A percentile compares a stretch with the other conserved stretches of the same genome.
Conservation (phyloP, 768 basidiomycete genomes). For the Suillus subluteus region DNA sequence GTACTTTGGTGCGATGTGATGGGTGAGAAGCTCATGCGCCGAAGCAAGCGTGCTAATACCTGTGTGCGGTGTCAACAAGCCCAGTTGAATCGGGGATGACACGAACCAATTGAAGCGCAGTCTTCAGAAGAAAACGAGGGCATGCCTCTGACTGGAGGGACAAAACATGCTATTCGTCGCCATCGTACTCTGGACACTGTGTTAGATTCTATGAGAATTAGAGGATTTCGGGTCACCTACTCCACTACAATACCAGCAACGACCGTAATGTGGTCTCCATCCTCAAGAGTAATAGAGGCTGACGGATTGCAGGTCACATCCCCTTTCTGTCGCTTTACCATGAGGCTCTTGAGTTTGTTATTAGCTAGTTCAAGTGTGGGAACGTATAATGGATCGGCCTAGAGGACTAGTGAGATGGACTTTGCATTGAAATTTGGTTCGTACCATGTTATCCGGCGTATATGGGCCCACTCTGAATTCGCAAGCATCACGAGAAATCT, state of each 20-base stretch:
- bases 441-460: slow-evolving; percentile 56
- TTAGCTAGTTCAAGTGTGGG: slow-evolving; percentile 55
- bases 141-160: slow-evolving; percentile 40
- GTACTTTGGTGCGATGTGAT: slow-evolving; percentile 62
- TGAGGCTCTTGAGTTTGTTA: slow-evolving; percentile 50
- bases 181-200: slow-evolving; percentile 47
- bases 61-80: slow-evolving; percentile 24
- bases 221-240: slow-evolving; percentile 41
- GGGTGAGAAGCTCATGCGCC: slow-evolving; percentile 53
- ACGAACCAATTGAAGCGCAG: slow-evolving; percentile 60
- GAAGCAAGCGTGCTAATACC: slow-evolving; percentile 60
- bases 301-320: slow-evolving; percentile 39
- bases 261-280: slow-evolving; percentile 57
- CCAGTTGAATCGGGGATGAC: not conserved
- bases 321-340: slow-evolving; percentile 41
- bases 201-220: slow-evolving; percentile 10
- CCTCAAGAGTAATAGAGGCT: slow-evolving; percentile 46
- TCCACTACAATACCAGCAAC: slow-evolving; percentile 44
- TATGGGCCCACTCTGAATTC: slow-evolving; percentile 58
- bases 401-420: too few relatives aligned
- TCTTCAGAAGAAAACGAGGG: slow-evolving; percentile 41
- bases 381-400: slow-evolving; percentile 53
- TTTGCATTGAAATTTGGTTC: slow-evolving; percentile 26
- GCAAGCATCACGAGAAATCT: slow-evolving; percentile 66
- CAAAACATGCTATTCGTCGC: slow-evolving; percentile 54